These are phyloP conservation scores for Arctostaphylos glauca DNA, from an alignment of 148 eudicot species.

Conservation along the genomic window DNA sequence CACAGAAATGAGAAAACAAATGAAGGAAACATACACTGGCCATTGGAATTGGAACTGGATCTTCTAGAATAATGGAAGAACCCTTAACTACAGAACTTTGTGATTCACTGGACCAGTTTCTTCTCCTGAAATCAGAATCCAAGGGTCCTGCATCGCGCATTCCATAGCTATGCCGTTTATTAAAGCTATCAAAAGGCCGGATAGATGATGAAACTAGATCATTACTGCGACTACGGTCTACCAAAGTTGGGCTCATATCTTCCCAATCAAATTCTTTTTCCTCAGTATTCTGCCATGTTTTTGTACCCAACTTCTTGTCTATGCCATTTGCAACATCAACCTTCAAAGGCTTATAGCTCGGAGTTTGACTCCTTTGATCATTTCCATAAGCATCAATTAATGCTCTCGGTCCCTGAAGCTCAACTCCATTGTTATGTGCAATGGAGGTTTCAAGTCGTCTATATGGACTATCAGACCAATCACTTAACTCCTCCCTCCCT, in stretches of 20 bases:
- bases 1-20: conserved; percentile 22
- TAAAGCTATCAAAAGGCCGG: conserved; percentile 31
- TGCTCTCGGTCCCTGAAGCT: conserved; percentile 70
- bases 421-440: conserved; percentile 40
- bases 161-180: conserved; percentile 37
- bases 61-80: conserved; percentile 40
- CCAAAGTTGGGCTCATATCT: conserved; percentile 63
- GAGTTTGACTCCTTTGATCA: conserved; percentile 51
- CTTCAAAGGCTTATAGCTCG: conserved; percentile 36
- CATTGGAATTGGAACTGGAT: conserved; percentile 30
- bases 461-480: conserved; percentile 40
- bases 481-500: conserved; percentile 48
- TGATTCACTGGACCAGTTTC: conserved; percentile 32
- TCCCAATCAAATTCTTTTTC: conserved; percentile 94
- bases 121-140: conserved; percentile 43
- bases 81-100: conserved; percentile 30
- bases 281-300: conserved; percentile 75
- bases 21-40: conserved; percentile 47
- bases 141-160: conserved; percentile 29
- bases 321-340: conserved; percentile 39
- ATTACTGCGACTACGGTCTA: conserved; percentile 35
- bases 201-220: conserved; percentile 31
- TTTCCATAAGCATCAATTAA: conserved; percentile 90
- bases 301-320: conserved; percentile 27
- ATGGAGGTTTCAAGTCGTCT: conserved; percentile 35